Conservation (phyloP, 2,329 filamentous ascomycete species). For the Penicillium verrucosum region DNA sequence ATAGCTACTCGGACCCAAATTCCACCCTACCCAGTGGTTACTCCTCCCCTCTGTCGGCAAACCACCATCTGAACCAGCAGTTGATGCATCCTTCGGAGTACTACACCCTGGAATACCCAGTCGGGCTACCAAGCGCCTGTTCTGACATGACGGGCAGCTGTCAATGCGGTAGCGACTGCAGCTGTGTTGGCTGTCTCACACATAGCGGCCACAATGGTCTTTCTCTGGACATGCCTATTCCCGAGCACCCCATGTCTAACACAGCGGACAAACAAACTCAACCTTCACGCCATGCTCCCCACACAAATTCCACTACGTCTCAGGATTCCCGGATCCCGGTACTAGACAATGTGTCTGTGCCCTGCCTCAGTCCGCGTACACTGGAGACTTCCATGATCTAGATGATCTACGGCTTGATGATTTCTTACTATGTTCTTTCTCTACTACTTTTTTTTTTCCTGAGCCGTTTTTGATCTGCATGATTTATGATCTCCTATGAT, state of each 20-base stretch:
- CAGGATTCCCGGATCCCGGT: conserved; percentile 17
- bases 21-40: conserved; percentile 24
- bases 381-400: conserved; percentile 23
- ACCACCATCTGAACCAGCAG: conserved; percentile 25
- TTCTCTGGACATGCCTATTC: conserved; percentile 27
- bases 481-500: conserved; percentile 29
- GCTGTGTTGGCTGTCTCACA: conserved; percentile 52
- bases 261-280: conserved; percentile 5
- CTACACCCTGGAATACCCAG: conserved; percentile 42
- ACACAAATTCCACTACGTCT: conserved; percentile 2
- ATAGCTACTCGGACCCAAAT: conserved; percentile 22
- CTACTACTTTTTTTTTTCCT: neutral
- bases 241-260: neutral
- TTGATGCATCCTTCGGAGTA: conserved; percentile 44
- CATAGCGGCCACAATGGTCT: conserved; percentile 51
- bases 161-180: conserved; percentile 52
- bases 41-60: conserved; percentile 24
- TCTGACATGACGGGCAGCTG: conserved; percentile 50
- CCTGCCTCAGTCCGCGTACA: conserved; percentile 24
- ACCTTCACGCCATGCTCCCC: neutral
- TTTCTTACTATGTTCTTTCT: neutral
- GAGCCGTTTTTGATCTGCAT: conserved; percentile 2
- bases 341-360: conserved; percentile 19
- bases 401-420: conserved; percentile 2
- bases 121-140: conserved; percentile 41